phyloP scores from a whole-genome alignment of 2,329 filamentous ascomycete genomes.

The Polytolypa hystricis region DNA sequence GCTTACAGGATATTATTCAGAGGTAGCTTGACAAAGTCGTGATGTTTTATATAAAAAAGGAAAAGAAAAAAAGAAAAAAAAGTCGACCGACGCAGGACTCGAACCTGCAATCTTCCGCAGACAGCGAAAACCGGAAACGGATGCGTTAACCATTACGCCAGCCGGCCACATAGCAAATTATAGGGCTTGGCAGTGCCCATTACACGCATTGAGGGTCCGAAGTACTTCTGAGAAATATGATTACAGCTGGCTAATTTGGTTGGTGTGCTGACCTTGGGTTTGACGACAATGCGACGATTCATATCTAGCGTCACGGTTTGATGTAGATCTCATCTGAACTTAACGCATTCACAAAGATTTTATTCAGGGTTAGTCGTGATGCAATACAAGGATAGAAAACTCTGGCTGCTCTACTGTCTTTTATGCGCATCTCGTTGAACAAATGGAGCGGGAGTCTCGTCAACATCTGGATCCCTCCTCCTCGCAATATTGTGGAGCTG shows the following conservation, averaged over 20 bases:
- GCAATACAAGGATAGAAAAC: no score
- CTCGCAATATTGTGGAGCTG: no score
- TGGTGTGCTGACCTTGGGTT: not conserved
- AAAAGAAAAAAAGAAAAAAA: constrained; percentile 5
- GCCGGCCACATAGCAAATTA: constrained; percentile 5
- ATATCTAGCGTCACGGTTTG: not conserved
- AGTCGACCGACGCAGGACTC: constrained; percentile 12
- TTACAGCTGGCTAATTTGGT: not conserved
- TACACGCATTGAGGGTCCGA: not conserved
- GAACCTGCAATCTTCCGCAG: constrained; percentile 14
- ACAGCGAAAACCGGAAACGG: constrained; percentile 11
- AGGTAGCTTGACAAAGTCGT: no score
- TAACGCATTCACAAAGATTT: not conserved
- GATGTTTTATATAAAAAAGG: no score
- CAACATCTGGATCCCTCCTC: no score
- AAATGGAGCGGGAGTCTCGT: no score
- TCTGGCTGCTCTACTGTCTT: no score
- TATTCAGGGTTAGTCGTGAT: not conserved
- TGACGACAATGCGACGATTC: not conserved
- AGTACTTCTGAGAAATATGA: not conserved
- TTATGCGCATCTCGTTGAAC: no score
- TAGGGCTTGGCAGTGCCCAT: not conserved
- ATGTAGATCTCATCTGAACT: not conserved
- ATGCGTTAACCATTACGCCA: constrained; percentile 14
- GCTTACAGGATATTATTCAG: not conserved